Base-by-base conservation (phyloP, 345 rosid species). In the rapeseed (Brassica napus) region DNA sequence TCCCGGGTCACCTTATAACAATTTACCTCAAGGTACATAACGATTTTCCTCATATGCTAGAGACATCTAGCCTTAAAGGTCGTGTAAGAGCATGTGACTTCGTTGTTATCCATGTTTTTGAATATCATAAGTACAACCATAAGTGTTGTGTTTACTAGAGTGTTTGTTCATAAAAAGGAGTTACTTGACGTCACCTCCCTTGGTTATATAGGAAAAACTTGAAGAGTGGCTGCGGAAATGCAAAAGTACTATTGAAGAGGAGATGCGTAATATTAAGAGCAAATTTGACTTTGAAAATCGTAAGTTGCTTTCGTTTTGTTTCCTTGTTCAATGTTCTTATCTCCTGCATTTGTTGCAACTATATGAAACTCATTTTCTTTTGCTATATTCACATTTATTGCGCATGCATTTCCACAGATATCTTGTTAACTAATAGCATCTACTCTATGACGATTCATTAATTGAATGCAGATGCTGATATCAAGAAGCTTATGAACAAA, bases 1-100 rank as follows among this genome's bases (percentile, higher is more conserved):
- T 95, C 69, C 94, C 98, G 52, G 99, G 98, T 74, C 99, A 93
- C 85, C 87, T 95, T 60, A 86, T 91, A 77, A 90, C 97, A 21
- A 80, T 95, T 75, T 90, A 91, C 86, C 84, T 95, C 75, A 95
- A 95, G 99, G 99, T 93, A 82, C 7, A 32, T 42, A 28, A 74
- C 55, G 28, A 14, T 69, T 9, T 68, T 58, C 39, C 42, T 5
- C 73, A 47, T 30, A 65, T 70, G 63, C 69, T 65, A 65, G 44
- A 70, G 65, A 55, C 55, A 69, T 71, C 24, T 73, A 31, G 49
- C 65, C 49, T 54, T 44, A 68, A 75, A 64, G 67, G 23, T 57
- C 61, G 59, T 70, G 3, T 34, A 7, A 23, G 64, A 67, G 47
- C 11, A 47, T 12, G 55, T 47, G 55, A 47, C 55, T 47, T 47